Conservation (phyloP, 306 rosid species). For the Dryas alaskensis region DNA sequence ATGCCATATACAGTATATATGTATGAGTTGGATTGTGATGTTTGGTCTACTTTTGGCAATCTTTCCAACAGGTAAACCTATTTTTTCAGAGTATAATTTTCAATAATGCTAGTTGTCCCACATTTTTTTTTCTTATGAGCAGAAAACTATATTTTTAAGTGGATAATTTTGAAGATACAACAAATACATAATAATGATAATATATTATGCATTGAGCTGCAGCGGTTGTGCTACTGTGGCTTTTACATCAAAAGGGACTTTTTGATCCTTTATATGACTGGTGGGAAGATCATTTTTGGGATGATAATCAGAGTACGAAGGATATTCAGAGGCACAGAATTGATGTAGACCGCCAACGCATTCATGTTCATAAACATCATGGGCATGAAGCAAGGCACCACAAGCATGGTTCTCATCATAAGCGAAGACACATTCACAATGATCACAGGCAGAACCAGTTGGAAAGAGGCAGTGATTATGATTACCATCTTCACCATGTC, state of each 20-base stretch:
- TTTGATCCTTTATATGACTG: slow-evolving; percentile 90
- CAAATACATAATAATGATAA: background rate
- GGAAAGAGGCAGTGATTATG: slow-evolving; percentile 39
- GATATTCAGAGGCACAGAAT: slow-evolving; percentile 27
- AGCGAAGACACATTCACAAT: slow-evolving; percentile 37
- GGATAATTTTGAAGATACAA: background rate
- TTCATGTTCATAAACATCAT: slow-evolving; percentile 38
- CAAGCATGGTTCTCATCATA: slow-evolving; percentile 34
- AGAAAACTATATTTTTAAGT: background rate
- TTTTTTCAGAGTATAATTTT: background rate
- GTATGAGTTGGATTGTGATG: slow-evolving; percentile 82
- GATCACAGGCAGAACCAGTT: slow-evolving; percentile 50
- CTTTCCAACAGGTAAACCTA: slow-evolving; percentile 63
- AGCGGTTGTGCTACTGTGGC: slow-evolving; percentile 76
- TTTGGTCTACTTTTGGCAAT: slow-evolving; percentile 74
- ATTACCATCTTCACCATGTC: slow-evolving; percentile 47
- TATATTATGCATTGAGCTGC: slow-evolving; percentile 35
- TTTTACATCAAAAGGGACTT: slow-evolving; percentile 75
- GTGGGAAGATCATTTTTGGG: slow-evolving; percentile 67
- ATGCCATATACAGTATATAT: slow-evolving; percentile 86
- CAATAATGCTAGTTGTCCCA: too few species aligned
- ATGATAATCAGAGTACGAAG: slow-evolving; percentile 28
- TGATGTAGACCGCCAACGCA: slow-evolving; percentile 29
- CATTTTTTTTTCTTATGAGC: too few species aligned
- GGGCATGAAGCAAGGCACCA: slow-evolving; percentile 39